Evolutionary conservation across 2,329 filamentous ascomycete species (phyloP).

Genomic region (Catunica adiposa): DNA sequence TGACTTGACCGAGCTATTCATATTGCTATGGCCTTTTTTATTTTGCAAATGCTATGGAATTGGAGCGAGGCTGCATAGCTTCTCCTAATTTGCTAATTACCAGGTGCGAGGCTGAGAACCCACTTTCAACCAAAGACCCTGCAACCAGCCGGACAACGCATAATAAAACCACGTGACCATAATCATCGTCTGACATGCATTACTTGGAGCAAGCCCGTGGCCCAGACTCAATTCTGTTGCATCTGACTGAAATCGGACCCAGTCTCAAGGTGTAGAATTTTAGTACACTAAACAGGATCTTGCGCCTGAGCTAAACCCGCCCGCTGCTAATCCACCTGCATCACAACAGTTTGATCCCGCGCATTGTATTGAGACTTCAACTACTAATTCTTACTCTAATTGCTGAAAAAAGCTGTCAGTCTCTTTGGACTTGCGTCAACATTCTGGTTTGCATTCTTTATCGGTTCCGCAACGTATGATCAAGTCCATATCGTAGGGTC

Average conservation of each 20-base stretch:
- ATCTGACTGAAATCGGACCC: not conserved
- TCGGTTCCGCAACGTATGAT: no score
- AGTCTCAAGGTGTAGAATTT: no score
- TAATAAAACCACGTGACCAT: conserved; percentile 15
- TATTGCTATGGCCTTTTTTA: not conserved
- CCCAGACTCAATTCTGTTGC: not conserved
- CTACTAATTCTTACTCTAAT: not conserved
- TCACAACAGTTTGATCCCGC: not conserved
- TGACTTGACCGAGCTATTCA: not conserved
- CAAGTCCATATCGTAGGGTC: not conserved
- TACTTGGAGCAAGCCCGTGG: not conserved
- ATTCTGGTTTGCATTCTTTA: no score
- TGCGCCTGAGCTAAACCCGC: not conserved
- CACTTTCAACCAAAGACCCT: not conserved
- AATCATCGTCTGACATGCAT: not conserved
- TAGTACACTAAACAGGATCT: not conserved
- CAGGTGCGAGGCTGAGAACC: conserved; percentile 5
- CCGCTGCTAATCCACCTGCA: not conserved
- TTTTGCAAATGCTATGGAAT: not conserved
- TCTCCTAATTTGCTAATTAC: conserved; percentile 7
- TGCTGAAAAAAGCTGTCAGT: no score
- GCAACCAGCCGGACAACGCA: not conserved
- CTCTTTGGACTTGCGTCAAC: not conserved
- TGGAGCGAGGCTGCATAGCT: conserved; percentile 3
- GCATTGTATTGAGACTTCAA: not conserved